A percentile compares a stretch with the other conserved stretches of the same genome.
phyloP scores from a whole-genome alignment of 768 basidiomycete species.

The Boletus vermiculosoides region DNA sequence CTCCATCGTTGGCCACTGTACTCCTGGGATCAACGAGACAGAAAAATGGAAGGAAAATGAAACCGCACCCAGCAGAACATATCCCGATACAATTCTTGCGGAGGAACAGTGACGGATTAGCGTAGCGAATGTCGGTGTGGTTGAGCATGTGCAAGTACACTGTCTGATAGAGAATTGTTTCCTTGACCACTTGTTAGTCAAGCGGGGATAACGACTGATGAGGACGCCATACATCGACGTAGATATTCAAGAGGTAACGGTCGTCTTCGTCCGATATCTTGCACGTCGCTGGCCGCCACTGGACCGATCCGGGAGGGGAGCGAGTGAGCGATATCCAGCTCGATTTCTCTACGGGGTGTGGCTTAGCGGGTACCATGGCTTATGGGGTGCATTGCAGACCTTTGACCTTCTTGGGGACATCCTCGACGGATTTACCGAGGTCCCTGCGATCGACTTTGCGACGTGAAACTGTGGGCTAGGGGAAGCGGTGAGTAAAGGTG shows the following conservation, averaged over 20 bases:
- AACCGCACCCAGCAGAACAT: constrained; percentile 55
- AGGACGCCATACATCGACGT: constrained; percentile 58
- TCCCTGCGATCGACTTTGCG: constrained; percentile 58
- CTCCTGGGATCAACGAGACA: constrained; percentile 7
- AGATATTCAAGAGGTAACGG: constrained; percentile 67
- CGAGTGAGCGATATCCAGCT: constrained; percentile 67
- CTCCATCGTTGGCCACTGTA: constrained; percentile 61
- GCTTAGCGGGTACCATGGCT: not conserved
- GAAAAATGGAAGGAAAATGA: constrained; percentile 1
- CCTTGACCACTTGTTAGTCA: constrained; percentile 41
- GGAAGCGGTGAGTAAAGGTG: constrained; percentile 8
- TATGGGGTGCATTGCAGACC: constrained; percentile 38
- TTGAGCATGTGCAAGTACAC: constrained; percentile 69
- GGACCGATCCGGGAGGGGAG: constrained; percentile 48
- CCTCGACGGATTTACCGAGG: constrained; percentile 39
- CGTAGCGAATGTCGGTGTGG: constrained; percentile 78
- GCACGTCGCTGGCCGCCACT: constrained; percentile 75
- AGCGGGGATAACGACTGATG: not conserved
- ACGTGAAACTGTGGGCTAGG: constrained; percentile 45
- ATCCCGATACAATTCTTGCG: constrained; percentile 75
- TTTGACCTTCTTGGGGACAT: constrained; percentile 54
- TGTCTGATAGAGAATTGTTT: constrained; percentile 70
- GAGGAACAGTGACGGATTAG: constrained; percentile 74
- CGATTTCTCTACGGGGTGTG: constrained; percentile 53
- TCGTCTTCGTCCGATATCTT: constrained; percentile 67